phyloP scores from a whole-genome alignment of 441 rosid species.

The Eutrema salsugineum region DNA sequence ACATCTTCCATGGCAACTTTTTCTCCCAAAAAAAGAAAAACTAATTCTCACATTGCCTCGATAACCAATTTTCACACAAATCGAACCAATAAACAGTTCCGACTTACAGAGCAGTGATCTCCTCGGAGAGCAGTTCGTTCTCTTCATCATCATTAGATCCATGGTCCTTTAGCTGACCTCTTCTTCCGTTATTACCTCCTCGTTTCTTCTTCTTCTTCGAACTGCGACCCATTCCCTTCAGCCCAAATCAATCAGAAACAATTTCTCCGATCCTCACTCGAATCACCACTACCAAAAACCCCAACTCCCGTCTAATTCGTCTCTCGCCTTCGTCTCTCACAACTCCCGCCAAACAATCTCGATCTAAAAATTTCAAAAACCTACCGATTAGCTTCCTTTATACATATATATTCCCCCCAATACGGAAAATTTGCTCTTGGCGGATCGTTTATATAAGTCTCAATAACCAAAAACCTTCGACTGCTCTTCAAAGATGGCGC shows the following conservation, averaged over 20 bases:
- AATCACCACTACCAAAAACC: background rate
- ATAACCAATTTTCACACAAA: background rate
- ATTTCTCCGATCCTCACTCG: background rate
- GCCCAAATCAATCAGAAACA: constrained; percentile 7
- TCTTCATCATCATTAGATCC: constrained; percentile 49
- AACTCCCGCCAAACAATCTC: constrained; percentile 10
- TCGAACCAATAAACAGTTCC: background rate
- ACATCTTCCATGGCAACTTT: too few relatives aligned
- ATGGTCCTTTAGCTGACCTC: constrained; percentile 64
- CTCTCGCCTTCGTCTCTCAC: background rate
- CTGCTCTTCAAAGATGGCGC: constrained; percentile 30
- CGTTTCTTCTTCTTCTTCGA: constrained; percentile 80
- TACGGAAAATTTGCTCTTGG: background rate
- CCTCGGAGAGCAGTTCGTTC: constrained; percentile 86
- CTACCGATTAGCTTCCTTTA: background rate
- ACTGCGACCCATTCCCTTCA: constrained; percentile 54
- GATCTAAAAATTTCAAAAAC: background rate
- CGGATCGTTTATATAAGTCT: background rate
- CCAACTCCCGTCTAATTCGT: background rate
- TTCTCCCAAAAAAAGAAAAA: constrained; percentile 1
- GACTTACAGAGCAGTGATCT: constrained; percentile 93
- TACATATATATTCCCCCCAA: background rate
- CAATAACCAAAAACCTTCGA: background rate
- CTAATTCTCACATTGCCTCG: background rate
- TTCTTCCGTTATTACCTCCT: constrained; percentile 62